Percentiles rank a stretch among this genome's conserved stretches.
phyloP scores from a whole-genome alignment of 345 rosid genomes.

The Lepidium didymum region DNA sequence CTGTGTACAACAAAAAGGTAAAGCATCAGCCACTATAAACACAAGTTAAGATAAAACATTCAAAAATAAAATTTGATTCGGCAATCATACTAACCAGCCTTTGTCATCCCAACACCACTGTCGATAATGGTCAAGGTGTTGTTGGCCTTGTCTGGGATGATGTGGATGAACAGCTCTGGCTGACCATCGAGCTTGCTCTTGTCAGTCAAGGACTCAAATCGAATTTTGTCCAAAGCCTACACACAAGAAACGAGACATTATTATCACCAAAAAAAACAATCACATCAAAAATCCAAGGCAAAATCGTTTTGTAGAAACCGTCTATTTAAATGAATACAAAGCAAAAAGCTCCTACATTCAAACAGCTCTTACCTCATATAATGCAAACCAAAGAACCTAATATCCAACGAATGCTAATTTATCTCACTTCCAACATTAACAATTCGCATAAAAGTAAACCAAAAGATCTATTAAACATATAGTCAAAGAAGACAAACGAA shows the following conservation, averaged over 20 bases:
- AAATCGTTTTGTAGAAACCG: no score
- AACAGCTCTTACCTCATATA: no score
- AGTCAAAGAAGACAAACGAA: not conserved
- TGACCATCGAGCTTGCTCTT: conserved; percentile 81
- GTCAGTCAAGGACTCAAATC: conserved; percentile 81
- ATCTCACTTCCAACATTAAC: no score
- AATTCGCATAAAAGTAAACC: no score
- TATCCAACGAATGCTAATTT: no score
- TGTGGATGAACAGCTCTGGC: conserved; percentile 77
- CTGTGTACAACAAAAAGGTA: conserved; percentile 11
- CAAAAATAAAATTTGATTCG: no score
- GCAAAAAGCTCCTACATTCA: no score
- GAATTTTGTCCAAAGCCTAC: conserved; percentile 74
- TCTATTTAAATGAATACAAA: no score
- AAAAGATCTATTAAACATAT: not conserved
- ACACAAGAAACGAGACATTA: not conserved
- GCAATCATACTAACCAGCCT: conserved; percentile 50
- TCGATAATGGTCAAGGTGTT: conserved; percentile 58
- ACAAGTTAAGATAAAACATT: not conserved
- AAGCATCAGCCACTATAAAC: not conserved
- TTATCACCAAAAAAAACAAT: not conserved
- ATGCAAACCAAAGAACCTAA: no score
- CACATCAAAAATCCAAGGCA: not conserved
- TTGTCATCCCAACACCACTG: conserved; percentile 87
- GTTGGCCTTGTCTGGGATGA: conserved; percentile 73